phyloP scores from a whole-genome alignment of 148 eudicot species.

The Rheum nobile region DNA sequence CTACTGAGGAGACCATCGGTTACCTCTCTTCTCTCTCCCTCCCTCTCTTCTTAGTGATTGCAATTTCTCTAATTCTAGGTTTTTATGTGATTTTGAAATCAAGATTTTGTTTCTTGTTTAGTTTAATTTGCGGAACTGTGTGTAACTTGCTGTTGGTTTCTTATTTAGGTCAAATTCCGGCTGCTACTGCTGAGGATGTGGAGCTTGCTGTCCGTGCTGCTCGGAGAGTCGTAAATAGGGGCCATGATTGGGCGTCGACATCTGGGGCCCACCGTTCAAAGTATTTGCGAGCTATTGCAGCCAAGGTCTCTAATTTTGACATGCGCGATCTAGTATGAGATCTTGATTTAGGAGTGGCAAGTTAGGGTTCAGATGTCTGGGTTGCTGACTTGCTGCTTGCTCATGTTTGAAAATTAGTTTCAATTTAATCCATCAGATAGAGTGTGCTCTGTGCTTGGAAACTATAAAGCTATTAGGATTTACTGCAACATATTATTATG shows the following conservation, averaged over 20 bases:
- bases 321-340: neutral
- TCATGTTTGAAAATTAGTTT: neutral
- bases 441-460: too few species aligned
- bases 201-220: conserved; percentile 90
- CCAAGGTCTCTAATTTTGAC: conserved; percentile 32
- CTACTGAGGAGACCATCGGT: conserved; percentile 83
- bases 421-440: neutral
- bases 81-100: neutral
- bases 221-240: conserved; percentile 48
- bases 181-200: conserved; percentile 93
- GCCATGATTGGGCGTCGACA: conserved; percentile 71
- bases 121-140: neutral
- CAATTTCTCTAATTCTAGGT: neutral
- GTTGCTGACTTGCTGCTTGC: too few species aligned
- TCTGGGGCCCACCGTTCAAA: conserved; percentile 91
- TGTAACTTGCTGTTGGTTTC: neutral
- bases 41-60: neutral
- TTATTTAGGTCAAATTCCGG: conserved; percentile 72
- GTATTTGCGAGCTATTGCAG: conserved; percentile 90
- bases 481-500: too few species aligned
- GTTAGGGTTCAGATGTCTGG: neutral
- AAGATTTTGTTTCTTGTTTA: neutral
- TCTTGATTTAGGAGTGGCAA: neutral
- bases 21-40: neutral
- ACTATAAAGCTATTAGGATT: neutral